Percentiles rank a stretch among this genome's conserved stretches.
Conservation (phyloP, 805 yeast species). For the Blastobotrys peoriensis region DNA sequence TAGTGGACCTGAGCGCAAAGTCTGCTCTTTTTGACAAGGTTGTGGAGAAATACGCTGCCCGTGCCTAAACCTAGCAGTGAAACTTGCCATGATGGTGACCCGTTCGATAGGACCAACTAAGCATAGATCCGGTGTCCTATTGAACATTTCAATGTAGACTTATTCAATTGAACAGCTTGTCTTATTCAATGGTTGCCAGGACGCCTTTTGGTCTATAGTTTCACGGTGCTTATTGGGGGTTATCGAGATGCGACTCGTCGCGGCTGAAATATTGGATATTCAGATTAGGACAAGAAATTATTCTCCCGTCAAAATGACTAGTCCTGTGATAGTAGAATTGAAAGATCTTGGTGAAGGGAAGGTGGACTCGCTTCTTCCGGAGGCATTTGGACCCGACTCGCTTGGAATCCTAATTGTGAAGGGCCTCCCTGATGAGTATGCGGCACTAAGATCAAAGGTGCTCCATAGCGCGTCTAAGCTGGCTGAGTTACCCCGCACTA, state of each 20-base stretch:
- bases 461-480: conserved; percentile 39
- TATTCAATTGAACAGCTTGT: too few relatives aligned
- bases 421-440: conserved; percentile 37
- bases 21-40: conserved; percentile 60
- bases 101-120: too few relatives aligned
- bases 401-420: conserved; percentile 48
- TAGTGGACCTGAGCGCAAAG: conserved; percentile 57
- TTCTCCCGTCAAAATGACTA: background rate
- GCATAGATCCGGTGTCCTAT: too few relatives aligned
- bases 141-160: too few relatives aligned
- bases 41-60: conserved; percentile 31
- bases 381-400: conserved; percentile 52
- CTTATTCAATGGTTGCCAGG: too few relatives aligned
- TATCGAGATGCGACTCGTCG: too few relatives aligned
- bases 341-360: conserved; percentile 27
- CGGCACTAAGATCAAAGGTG: conserved; percentile 37
- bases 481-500: conserved; percentile 34
- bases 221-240: too few relatives aligned
- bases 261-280: too few relatives aligned
- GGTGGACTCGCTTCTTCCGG: conserved; percentile 29
- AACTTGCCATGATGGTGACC: conserved; percentile 31
- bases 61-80: conserved; percentile 1
- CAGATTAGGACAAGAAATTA: too few relatives aligned
- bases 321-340: conserved; percentile 18
- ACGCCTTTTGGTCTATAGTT: too few relatives aligned